These are phyloP conservation scores for Gaultheria prostrata DNA, from an alignment of 148 eudicot species.

Conservation along the genomic window DNA sequence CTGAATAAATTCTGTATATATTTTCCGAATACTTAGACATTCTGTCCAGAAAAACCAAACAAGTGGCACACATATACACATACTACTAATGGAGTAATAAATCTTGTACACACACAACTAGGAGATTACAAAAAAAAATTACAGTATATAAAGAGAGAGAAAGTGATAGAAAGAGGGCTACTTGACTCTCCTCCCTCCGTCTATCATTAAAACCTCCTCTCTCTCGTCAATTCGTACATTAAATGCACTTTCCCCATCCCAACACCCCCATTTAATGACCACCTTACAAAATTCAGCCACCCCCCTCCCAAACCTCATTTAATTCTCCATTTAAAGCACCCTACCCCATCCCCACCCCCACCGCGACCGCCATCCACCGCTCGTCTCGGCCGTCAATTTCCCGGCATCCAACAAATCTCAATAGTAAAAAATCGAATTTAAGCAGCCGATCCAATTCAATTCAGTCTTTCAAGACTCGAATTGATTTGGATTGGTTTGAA, in stretches of 20 bases:
- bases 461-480: too few relatives aligned
- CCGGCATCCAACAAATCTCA: neutral
- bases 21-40: too few relatives aligned
- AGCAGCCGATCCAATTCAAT: too few relatives aligned
- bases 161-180: neutral
- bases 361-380: neutral
- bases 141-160: neutral
- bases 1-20: too few relatives aligned
- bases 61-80: neutral
- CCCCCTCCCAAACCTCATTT: slow-evolving; percentile 15
- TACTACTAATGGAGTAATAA: too few relatives aligned
- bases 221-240: slow-evolving; percentile 21
- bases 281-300: slow-evolving; percentile 17
- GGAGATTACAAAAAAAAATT: neutral
- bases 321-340: slow-evolving; percentile 35
- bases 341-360: slow-evolving; percentile 22
- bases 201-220: neutral
- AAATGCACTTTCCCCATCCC: slow-evolving; percentile 14
- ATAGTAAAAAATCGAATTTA: too few relatives aligned
- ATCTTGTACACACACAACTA: neutral
- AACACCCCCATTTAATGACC: slow-evolving; percentile 31
- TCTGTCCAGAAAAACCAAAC: too few relatives aligned
- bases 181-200: neutral
- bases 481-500: too few relatives aligned
- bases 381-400: neutral